Evolutionary conservation across 1,284 basidiomycete genomes (phyloP).

Genomic region (Mrakiaceae sp.): DNA sequence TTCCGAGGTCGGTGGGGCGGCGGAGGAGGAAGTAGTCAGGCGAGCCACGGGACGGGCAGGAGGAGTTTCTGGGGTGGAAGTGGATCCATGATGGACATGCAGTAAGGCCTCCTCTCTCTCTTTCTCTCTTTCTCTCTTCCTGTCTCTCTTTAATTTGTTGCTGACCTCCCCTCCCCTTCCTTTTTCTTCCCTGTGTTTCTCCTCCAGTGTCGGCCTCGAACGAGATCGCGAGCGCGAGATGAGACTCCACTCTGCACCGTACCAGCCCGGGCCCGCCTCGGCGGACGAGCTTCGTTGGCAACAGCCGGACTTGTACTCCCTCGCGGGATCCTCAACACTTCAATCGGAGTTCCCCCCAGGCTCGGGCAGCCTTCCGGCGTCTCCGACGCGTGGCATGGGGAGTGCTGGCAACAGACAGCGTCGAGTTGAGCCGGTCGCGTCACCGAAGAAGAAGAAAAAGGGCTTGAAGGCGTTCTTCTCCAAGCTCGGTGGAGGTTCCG

Average conservation of each 20-base stretch:
- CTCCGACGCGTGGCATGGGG: not conserved
- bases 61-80: conserved; percentile 13
- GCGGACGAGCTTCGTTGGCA: conserved; percentile 4
- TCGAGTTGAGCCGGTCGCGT: no score
- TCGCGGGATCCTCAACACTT: not conserved
- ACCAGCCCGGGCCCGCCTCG: conserved; percentile 7
- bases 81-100: conserved; percentile 16
- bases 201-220: conserved; percentile 11
- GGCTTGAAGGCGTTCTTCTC: conserved; percentile 25
- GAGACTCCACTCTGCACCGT: not conserved
- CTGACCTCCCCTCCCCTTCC: not conserved
- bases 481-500: conserved; percentile 21
- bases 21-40: conserved; percentile 7
- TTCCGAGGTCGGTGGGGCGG: conserved; percentile 6
- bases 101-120: not conserved
- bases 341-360: not conserved
- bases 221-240: conserved; percentile 7
- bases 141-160: not conserved
- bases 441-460: conserved; percentile 21
- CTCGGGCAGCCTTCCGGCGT: not conserved
- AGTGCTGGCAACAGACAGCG: no score
- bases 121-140: not conserved
- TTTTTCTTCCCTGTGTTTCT: not conserved
- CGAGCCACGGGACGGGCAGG: conserved; percentile 8
- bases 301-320: not conserved